Evolutionary conservation across 495 filamentous ascomycete species (phyloP).

Genomic region (Tuber calosporum): DNA sequence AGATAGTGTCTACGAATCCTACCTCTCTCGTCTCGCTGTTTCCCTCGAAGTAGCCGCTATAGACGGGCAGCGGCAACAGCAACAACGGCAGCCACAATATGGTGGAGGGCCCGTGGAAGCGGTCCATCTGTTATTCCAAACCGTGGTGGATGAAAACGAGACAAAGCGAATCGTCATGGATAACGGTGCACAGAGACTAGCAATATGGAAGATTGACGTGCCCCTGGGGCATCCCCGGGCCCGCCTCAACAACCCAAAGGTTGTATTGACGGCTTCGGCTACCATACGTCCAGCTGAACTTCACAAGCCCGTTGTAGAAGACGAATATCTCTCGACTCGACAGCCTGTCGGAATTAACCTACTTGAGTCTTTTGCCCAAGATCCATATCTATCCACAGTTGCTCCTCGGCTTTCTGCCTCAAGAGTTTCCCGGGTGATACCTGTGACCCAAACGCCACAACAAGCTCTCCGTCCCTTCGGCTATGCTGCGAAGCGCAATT

Average conservation of each 20-base stretch:
- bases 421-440: constrained; percentile 69
- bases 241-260: constrained; percentile 66
- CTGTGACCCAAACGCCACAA: constrained; percentile 52
- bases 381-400: constrained; percentile 58
- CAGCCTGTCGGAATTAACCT: constrained; percentile 73
- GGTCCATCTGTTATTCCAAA: constrained; percentile 49
- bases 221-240: constrained; percentile 70
- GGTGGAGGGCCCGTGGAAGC: constrained; percentile 35
- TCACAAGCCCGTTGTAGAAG: constrained; percentile 48
- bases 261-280: constrained; percentile 70
- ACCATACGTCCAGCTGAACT: constrained; percentile 55
- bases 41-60: constrained; percentile 41
- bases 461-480: constrained; percentile 59
- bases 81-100: constrained; percentile 29
- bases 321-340: constrained; percentile 71
- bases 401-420: constrained; percentile 71
- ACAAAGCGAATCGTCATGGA: constrained; percentile 49
- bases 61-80: constrained; percentile 29
- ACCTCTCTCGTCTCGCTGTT: constrained; percentile 39
- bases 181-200: constrained; percentile 52
- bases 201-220: constrained; percentile 75
- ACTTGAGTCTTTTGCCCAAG: constrained; percentile 65
- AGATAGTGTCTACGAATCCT: constrained; percentile 39
- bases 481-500: constrained; percentile 55
- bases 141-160: constrained; percentile 35